Conservation (phyloP, 2,329 filamentous ascomycete species). For the Penicillium concentricum region DNA sequence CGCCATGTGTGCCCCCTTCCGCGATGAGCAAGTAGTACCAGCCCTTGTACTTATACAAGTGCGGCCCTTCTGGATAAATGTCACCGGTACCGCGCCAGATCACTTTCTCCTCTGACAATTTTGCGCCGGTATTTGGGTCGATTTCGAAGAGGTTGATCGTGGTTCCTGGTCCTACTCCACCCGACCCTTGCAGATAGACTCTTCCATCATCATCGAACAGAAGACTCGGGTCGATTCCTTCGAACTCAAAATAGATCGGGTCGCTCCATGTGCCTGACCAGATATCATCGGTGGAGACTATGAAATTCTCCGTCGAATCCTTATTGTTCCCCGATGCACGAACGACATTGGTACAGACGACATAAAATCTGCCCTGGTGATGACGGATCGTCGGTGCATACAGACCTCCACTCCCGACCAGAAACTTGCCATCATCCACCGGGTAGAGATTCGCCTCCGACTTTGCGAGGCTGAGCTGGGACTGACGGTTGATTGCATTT, state of each 20-base stretch:
- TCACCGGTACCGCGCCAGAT: neutral
- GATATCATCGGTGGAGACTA: neutral
- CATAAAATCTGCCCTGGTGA: constrained; percentile 45
- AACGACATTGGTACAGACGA: constrained; percentile 45
- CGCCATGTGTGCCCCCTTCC: constrained; percentile 51
- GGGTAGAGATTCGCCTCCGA: constrained; percentile 15
- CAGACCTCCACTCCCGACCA: constrained; percentile 27
- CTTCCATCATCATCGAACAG: neutral
- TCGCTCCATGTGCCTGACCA: neutral
- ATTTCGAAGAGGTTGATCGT: neutral
- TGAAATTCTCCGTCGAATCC: neutral
- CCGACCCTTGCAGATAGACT: neutral
- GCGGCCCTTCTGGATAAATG: constrained; percentile 51
- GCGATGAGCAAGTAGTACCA: constrained; percentile 53
- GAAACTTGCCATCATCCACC: constrained; percentile 12
- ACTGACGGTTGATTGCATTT: constrained; percentile 25
- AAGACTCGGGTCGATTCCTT: neutral
- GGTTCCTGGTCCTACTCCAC: neutral
- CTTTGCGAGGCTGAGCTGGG: constrained; percentile 16
- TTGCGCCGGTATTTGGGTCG: neutral
- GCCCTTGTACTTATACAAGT: constrained; percentile 50
- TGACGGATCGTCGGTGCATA: constrained; percentile 50
- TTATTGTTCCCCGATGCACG: constrained; percentile 32
- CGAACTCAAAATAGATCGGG: neutral
- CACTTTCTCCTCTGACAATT: neutral